phyloP scores from a whole-genome alignment of 129 eudicot species.

The Lactuca sativa region DNA sequence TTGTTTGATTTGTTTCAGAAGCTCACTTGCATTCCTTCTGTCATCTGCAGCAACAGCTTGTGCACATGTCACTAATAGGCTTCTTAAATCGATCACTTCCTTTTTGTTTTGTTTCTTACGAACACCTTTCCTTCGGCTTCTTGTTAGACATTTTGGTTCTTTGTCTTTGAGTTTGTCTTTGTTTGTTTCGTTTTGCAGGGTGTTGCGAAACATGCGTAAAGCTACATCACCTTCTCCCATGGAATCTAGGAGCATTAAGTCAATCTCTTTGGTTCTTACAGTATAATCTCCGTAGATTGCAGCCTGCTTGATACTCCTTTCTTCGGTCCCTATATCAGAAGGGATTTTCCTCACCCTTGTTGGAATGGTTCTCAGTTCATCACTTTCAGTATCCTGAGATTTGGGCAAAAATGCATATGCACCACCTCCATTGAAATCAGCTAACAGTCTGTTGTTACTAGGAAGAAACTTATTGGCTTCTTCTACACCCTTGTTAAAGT shows the following conservation, averaged over 20 bases:
- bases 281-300: slow-evolving; percentile 55
- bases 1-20: slow-evolving; percentile 48
- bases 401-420: not conserved
- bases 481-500: slow-evolving; percentile 60
- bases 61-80: slow-evolving; percentile 66
- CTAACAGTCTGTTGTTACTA: slow-evolving; percentile 29
- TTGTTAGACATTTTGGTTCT: slow-evolving; percentile 33
- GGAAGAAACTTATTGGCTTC: slow-evolving; percentile 79
- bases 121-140: slow-evolving; percentile 40
- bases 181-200: slow-evolving; percentile 35
- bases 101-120: slow-evolving; percentile 55
- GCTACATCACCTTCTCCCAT: slow-evolving; percentile 44
- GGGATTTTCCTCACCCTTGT: slow-evolving; percentile 55
- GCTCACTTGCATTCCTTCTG: slow-evolving; percentile 51
- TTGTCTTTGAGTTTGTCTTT: slow-evolving; percentile 33
- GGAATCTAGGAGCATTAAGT: slow-evolving; percentile 47
- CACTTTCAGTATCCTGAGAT: slow-evolving; percentile 5
- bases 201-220: slow-evolving; percentile 37
- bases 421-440: slow-evolving; percentile 7
- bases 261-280: slow-evolving; percentile 58
- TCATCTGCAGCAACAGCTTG: slow-evolving; percentile 69
- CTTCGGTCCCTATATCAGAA: slow-evolving; percentile 30
- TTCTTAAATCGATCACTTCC: slow-evolving; percentile 69
- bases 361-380: not conserved
- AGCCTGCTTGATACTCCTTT: slow-evolving; percentile 59